Evolutionary conservation across 305 asterid species (phyloP).

Genomic region (Fraxinus greggii): DNA sequence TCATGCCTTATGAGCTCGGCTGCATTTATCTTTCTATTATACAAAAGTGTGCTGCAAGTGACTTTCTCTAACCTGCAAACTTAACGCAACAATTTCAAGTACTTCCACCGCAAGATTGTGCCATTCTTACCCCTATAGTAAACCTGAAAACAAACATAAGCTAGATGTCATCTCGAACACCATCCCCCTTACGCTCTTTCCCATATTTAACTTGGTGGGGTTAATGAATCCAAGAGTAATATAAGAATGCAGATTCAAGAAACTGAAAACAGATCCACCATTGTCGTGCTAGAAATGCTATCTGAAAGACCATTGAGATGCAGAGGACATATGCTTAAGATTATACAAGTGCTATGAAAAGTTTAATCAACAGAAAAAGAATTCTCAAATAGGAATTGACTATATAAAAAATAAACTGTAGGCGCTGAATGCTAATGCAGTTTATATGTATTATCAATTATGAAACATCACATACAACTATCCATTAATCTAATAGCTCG

Average conservation of each 20-base stretch:
- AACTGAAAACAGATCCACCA: neutral
- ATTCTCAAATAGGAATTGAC: neutral
- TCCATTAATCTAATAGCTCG: slow-evolving; percentile 15
- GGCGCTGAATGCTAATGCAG: neutral
- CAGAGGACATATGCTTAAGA: neutral
- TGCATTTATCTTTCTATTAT: neutral
- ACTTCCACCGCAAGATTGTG: neutral
- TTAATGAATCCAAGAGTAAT: neutral
- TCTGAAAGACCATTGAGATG: neutral
- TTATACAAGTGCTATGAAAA: neutral
- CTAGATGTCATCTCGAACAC: neutral
- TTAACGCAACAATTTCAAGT: neutral
- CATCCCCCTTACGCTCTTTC: neutral
- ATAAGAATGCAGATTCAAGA: neutral
- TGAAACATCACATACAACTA: slow-evolving; percentile 18
- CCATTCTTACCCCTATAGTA: neutral
- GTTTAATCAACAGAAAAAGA: neutral
- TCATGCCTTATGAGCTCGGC: neutral
- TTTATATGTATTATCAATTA: slow-evolving; percentile 22
- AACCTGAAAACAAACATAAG: neutral
- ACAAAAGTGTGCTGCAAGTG: neutral
- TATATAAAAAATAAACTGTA: neutral
- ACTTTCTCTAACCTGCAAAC: neutral
- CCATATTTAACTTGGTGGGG: neutral
- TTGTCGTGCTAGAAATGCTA: neutral